phyloP scores from a whole-genome alignment of 2,329 filamentous ascomycete species.

The Fusarium acutatum region DNA sequence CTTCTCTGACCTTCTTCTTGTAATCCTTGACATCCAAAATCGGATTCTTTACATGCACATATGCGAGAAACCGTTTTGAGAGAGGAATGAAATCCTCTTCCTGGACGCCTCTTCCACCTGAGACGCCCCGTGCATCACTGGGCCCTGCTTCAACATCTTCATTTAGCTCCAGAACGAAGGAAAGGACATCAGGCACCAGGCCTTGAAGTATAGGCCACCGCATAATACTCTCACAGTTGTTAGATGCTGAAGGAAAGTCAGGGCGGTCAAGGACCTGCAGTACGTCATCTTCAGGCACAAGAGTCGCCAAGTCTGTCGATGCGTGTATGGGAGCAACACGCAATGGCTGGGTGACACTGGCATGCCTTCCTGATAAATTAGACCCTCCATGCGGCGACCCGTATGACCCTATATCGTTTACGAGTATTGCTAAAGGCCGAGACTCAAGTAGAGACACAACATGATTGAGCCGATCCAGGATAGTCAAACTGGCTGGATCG shows the following conservation, averaged over 20 bases:
- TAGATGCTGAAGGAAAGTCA: neutral
- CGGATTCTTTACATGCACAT: neutral
- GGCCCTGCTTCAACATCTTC: neutral
- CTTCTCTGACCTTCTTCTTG: neutral
- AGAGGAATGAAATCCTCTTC: neutral
- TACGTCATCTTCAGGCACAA: neutral
- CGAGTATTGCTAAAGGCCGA: neutral
- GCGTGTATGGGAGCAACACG: neutral
- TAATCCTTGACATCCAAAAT: neutral
- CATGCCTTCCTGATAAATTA: accelerated
- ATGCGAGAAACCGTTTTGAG: neutral
- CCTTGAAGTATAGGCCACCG: neutral
- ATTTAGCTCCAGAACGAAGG: neutral
- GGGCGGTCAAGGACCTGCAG: neutral
- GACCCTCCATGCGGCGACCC: accelerated
- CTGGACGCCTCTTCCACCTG: neutral
- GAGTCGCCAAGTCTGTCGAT: neutral
- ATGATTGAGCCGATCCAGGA: neutral
- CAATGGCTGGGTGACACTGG: neutral
- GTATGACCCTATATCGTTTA: neutral
- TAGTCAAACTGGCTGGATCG: neutral
- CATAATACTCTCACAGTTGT: neutral
- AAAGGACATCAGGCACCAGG: neutral
- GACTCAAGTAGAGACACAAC: neutral
- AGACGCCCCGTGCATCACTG: neutral